Evolutionary conservation across 2,329 filamentous ascomycete species (phyloP).

Genomic region (Nectriaceae sp.): DNA sequence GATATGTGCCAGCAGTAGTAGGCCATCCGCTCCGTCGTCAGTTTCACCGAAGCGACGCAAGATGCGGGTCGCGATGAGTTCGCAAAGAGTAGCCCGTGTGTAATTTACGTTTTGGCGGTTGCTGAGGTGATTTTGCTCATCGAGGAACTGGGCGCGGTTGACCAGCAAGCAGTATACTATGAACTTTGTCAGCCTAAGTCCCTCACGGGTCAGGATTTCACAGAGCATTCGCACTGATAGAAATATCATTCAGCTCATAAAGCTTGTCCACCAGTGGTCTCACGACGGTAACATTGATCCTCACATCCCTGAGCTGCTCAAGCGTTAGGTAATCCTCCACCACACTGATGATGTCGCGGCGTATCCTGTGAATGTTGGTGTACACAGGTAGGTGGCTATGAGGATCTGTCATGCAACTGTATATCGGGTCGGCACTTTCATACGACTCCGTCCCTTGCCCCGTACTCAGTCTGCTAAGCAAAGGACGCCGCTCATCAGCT

Average conservation of each 20-base stretch:
- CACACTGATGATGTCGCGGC: conserved; percentile 63
- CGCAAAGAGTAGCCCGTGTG: conserved; percentile 76
- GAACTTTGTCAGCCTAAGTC: conserved; percentile 6
- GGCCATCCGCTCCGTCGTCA: conserved; percentile 67
- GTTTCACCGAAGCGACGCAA: conserved; percentile 79
- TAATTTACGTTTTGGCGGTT: conserved; percentile 82
- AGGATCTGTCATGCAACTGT: conserved; percentile 57
- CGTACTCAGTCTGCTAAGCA: conserved; percentile 36
- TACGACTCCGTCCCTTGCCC: conserved; percentile 14
- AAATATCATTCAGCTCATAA: conserved; percentile 78
- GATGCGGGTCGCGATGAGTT: conserved; percentile 77
- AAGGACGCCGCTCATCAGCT: conserved; percentile 36
- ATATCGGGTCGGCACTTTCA: conserved; percentile 41
- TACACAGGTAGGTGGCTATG: conserved; percentile 71
- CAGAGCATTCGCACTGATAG: conserved; percentile 54
- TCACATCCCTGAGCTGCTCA: conserved; percentile 76
- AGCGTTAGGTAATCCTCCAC: conserved; percentile 66
- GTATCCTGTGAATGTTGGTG: conserved; percentile 74
- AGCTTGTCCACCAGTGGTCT: conserved; percentile 82
- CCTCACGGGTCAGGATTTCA: not conserved
- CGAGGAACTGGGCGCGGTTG: conserved; percentile 77
- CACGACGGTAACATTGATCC: conserved; percentile 80
- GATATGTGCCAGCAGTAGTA: conserved; percentile 75
- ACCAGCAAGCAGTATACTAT: conserved; percentile 81
- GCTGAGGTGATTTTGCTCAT: conserved; percentile 73